Base-by-base conservation (phyloP, 2,329 filamentous ascomycete species). In the Alternaria atra region DNA sequence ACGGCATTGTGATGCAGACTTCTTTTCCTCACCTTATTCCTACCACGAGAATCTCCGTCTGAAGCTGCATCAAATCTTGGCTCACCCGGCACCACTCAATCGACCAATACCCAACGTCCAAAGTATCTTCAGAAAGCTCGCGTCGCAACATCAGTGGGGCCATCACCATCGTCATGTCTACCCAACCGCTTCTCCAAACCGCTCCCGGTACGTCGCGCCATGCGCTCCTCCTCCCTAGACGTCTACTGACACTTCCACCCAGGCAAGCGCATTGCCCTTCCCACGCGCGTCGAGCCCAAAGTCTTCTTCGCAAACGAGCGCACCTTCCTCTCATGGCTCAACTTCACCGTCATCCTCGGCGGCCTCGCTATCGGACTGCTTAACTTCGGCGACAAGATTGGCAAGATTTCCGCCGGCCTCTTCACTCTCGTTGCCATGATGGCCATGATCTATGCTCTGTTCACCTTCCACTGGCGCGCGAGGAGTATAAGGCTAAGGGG, bases 291-390 rank as follows among this genome's bases (percentile, higher is more conserved):
- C 81, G 95, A 99, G 82, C 95, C 95, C 74, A 99, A 99, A 83
- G 95, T 99, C 85, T 99, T 98, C 89, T 99, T 99, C 86, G 95
- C 95, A 83, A 99, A 99, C 86, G 95, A 99, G 84, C 93, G 95
- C 66, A 99, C 95, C 66, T 99, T 99, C 80, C 89, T 99, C 76
- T 97, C 93, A 81, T 99, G 95, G 95, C 92, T 99, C 77, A 99
- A 99, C 87, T 98, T 98, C 86, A 97, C 94, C 80, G 94, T 99
- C 77, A 94, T 99, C 81, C 91, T 99, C 64, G 95, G 95, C 76
- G 95, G 95, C 66, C 89, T 99, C 52, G 94, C 95, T 69, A 92
- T 99, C 72, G 95, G 95, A 71, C 93, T 99, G 78, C 89, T 99
- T 75, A 99, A 99, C 85, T 99, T 99, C 74, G 95, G 95, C 77